A percentile compares a stretch with the other conserved stretches of the same genome.
phyloP scores from a whole-genome alignment of 768 basidiomycete genomes.

The Pleurotus tuoliensis region DNA sequence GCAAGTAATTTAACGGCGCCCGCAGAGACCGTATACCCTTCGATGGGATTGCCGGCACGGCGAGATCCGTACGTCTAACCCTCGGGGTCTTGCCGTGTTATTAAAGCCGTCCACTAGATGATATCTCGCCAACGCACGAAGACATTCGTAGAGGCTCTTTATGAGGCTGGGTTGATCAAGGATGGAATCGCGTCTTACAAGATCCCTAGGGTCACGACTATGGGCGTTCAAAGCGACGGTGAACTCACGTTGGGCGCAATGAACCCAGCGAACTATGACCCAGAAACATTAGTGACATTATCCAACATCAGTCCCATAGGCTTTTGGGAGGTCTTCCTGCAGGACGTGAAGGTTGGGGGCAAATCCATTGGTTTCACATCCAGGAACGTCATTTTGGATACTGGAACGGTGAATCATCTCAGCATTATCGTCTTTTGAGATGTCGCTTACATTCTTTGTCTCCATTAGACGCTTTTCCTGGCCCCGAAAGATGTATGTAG shows the following conservation, averaged over 20 bases:
- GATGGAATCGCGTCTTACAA: constrained; percentile 64
- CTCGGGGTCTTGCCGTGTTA: no score
- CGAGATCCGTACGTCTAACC: constrained; percentile 16
- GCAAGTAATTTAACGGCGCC: background rate
- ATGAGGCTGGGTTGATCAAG: constrained; percentile 40
- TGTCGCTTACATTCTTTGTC: background rate
- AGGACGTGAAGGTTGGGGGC: constrained; percentile 46
- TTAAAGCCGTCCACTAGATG: constrained; percentile 17
- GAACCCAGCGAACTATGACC: constrained; percentile 50
- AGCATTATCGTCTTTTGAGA: background rate
- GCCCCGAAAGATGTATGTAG: constrained; percentile 8
- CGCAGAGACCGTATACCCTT: constrained; percentile 31
- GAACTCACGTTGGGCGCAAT: constrained; percentile 59
- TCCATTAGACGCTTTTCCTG: constrained; percentile 7
- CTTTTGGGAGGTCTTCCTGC: constrained; percentile 64
- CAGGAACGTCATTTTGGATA: constrained; percentile 56
- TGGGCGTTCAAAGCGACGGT: constrained; percentile 53
- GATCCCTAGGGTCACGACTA: constrained; percentile 46
- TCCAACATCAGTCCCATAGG: constrained; percentile 47
- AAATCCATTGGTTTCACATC: constrained; percentile 32
- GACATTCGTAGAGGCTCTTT: constrained; percentile 59
- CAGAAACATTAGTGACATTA: constrained; percentile 41
- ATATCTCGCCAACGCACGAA: constrained; percentile 51
- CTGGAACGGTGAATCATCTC: constrained; percentile 25
- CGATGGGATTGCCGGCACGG: constrained; percentile 57